Evolutionary conservation across 1,284 basidiomycete species (phyloP).

Genomic region (Thelephora terrestris): DNA sequence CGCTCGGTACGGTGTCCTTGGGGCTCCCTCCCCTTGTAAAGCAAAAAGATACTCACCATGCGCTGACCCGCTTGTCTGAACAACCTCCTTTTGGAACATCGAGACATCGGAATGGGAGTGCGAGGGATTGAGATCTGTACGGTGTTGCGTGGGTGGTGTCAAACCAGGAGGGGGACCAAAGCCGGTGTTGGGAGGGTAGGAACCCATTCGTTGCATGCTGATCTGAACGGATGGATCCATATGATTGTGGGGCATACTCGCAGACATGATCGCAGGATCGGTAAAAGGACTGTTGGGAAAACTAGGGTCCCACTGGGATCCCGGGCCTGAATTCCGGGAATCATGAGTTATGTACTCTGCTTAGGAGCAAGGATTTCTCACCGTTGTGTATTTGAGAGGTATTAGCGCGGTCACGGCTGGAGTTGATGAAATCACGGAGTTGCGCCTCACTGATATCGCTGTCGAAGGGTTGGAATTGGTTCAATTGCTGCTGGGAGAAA

Average conservation of each 20-base stretch:
- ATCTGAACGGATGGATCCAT: conserved; percentile 20
- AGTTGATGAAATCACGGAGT: conserved; percentile 61
- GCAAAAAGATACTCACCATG: conserved; percentile 57
- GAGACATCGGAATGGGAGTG: too few species aligned
- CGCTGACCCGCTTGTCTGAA: conserved; percentile 28
- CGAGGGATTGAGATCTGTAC: conserved; percentile 17
- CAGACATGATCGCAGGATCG: conserved; percentile 79
- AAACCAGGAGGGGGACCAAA: conserved; percentile 61
- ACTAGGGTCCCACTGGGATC: conserved; percentile 25
- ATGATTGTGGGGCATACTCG: conserved; percentile 36
- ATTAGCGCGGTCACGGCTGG: conserved; percentile 46
- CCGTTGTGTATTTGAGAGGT: conserved; percentile 29
- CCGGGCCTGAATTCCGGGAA: conserved; percentile 17
- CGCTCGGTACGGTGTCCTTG: conserved; percentile 64
- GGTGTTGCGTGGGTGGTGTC: conserved; percentile 30
- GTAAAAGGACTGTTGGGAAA: conserved; percentile 38
- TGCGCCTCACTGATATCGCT: conserved; percentile 56
- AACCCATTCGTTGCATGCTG: conserved; percentile 9
- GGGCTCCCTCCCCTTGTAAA: conserved; percentile 58
- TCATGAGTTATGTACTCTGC: conserved; percentile 14
- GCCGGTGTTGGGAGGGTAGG: conserved; percentile 8
- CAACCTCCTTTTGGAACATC: conserved; percentile 12
- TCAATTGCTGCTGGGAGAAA: conserved; percentile 26
- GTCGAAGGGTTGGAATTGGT: conserved; percentile 50
- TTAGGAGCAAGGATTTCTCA: conserved; percentile 39